Base-by-base conservation (phyloP, 2,329 filamentous ascomycete genomes). In the Lanzia echinophila region DNA sequence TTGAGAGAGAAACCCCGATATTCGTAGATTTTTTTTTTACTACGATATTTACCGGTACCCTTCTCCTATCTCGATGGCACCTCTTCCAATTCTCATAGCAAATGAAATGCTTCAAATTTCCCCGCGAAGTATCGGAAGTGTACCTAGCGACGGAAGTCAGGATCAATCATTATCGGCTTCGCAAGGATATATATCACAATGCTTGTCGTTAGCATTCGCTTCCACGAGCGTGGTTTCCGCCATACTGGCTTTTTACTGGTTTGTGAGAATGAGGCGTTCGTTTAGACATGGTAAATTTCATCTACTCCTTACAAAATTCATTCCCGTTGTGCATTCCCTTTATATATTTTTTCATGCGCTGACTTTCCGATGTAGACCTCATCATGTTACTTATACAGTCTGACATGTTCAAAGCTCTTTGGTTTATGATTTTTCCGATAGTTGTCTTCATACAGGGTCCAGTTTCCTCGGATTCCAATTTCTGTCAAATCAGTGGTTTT, bases 361-460 rank as follows among this genome's bases (percentile, higher is more conserved):
- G 58, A 64, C 53, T 47, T 47, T 48, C 17, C 44, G 42, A 28
- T 15, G 13, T 11, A 58, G 88, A 86, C 58, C 76, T 92, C 52
- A 85, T 92, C 54, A 82, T 91, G 76, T 70, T 90, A 38, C 73
- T 91, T 13, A 83, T 92, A 45, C 76, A 83, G 57, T 86, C 84
- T 61, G 86, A 90, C 68, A 78, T 87, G 65, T 79, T 84, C 69
- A 87, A 88, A 67, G 79, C 83, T 2, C 65, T 82, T 2, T 88
- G 83, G 79, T 82, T 86, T 57, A 75, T 89, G 57, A 68, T 87
- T 41, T 85, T 83, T 60, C 79, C 86, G 0, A 71, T 81, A 2
- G 76, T 82, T 19, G 78, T 79, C 19, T 76, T 90, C 33, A 66
- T 69, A 1, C 67, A 68, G 4, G 80, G 81, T 2, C 72, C 69